Evolutionary conservation across 495 filamentous ascomycete genomes (phyloP), one percentile per base, ranked within the genome.

Genomic region (Annulohypoxylon bovei): DNA sequence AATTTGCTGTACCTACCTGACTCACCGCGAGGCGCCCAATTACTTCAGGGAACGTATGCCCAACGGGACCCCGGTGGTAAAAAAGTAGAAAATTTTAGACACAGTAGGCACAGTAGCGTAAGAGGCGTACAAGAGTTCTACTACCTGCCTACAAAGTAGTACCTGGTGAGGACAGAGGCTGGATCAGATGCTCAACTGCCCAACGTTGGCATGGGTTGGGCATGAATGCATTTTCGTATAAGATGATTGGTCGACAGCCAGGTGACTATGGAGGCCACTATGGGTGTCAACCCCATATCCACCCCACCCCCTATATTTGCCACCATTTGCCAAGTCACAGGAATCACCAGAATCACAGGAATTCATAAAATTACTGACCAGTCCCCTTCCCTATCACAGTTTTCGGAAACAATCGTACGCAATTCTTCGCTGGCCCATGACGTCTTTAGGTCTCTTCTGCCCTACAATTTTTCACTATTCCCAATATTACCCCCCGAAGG

Each of bases 11-110:
- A 62, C 63, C 60, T 68, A 68, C 70, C 61, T 72, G 70, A 72
- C 60, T 72, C 70, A 72, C 70, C 65, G 69, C 61, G 60, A 72
- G 70, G 70, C 70, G 65, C 70, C 70, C 70, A 72, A 72, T 72
- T 47, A 40, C 25, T 72, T 65, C 25, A 57, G 23, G 64, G 65
- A 65, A 65, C 70, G 70, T 72, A 53, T 72, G 70, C 70, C 70
- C 70, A 72, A 72, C 70, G 58, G 69, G 63, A 12, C 11, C 22
- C 58, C 57, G n/a, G 7, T 47, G 20, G 35, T 53, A 27, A 46
- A 61, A 54, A 59, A 42, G 18, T 42, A 67, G 46, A 49, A 42
- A 42, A 16, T n/a, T n/a, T n/a, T n/a, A 6, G 7, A 42, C 40
- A 63, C n/a, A 12, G 22, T 47, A 20, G 27, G 28, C 60, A 72